These are phyloP conservation scores for Sporothrix curviconia DNA, from an alignment of 2,329 filamentous ascomycete species.

Conservation along the genomic window DNA sequence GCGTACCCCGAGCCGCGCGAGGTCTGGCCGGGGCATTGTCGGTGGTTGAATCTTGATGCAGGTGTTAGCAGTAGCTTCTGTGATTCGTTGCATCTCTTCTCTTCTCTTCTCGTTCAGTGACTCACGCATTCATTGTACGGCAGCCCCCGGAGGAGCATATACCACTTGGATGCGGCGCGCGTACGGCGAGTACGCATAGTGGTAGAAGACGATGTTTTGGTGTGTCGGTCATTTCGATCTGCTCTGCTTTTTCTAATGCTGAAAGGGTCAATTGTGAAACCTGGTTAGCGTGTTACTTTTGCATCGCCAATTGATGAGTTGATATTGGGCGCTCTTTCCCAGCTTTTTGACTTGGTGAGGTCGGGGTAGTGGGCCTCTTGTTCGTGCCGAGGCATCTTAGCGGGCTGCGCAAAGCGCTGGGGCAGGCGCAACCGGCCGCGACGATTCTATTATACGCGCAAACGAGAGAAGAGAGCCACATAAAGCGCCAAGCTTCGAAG, in stretches of 20 bases:
- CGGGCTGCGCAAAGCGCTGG: neutral
- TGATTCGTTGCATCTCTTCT: neutral
- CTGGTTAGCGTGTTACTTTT: neutral
- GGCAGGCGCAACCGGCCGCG: neutral
- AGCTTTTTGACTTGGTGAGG: neutral
- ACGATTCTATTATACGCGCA: too few species aligned
- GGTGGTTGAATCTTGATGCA: slow-evolving; percentile 59
- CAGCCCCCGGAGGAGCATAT: slow-evolving; percentile 59
- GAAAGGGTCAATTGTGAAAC: neutral
- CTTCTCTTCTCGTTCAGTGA: slow-evolving; percentile 14
- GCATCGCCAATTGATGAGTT: neutral
- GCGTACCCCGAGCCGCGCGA: slow-evolving; percentile 52
- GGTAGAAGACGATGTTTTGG: slow-evolving; percentile 54
- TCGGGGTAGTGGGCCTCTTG: neutral
- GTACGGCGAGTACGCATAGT: slow-evolving; percentile 60
- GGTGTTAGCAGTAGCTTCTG: neutral
- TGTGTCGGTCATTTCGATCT: slow-evolving; percentile 11
- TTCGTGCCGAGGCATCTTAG: slow-evolving; percentile 2
- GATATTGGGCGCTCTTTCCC: slow-evolving; percentile 1
- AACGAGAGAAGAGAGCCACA: too few species aligned
- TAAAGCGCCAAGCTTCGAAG: neutral
- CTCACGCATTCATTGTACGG: slow-evolving; percentile 61
- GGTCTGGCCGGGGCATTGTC: slow-evolving; percentile 59
- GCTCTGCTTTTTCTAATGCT: neutral
- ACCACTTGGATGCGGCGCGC: slow-evolving; percentile 60